phyloP scores from a whole-genome alignment of 2,329 filamentous ascomycete genomes.

The Scedosporium minutisporum region DNA sequence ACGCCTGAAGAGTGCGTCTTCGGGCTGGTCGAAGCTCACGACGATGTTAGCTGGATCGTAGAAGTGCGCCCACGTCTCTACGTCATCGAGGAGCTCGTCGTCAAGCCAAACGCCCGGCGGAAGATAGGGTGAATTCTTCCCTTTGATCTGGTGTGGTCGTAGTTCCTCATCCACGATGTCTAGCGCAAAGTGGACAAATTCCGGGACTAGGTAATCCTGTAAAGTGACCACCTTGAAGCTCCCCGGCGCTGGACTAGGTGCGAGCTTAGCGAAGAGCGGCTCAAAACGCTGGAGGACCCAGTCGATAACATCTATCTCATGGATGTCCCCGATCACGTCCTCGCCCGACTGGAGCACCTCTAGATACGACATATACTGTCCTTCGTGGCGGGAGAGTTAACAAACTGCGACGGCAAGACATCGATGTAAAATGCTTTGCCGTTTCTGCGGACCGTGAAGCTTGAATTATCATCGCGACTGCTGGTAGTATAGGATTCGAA shows the following conservation, averaged over 20 bases:
- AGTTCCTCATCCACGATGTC: slow-evolving; percentile 11
- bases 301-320: slow-evolving; percentile 10
- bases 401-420: not conserved
- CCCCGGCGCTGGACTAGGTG: slow-evolving; percentile 9
- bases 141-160: slow-evolving; percentile 7
- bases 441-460: not conserved
- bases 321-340: not conserved
- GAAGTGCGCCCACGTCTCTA: slow-evolving; percentile 14
- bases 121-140: slow-evolving; percentile 3
- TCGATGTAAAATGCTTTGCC: slow-evolving; percentile 1
- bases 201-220: slow-evolving; percentile 12
- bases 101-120: slow-evolving; percentile 11
- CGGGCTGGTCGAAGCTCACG: slow-evolving; percentile 10
- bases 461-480: not conserved
- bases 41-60: slow-evolving; percentile 13
- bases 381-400: not conserved
- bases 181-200: slow-evolving; percentile 12
- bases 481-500: not conserved
- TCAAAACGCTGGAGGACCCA: slow-evolving; percentile 13
- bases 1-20: slow-evolving; percentile 14
- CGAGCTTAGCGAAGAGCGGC: slow-evolving; percentile 12
- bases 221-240: slow-evolving; percentile 11
- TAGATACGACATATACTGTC: not conserved
- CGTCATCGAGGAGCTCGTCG: slow-evolving; percentile 12
- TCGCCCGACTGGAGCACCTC: not conserved